Percentiles rank a stretch among this genome's conserved stretches.
These are phyloP conservation scores for Podila clonocystis DNA, from an alignment of 192 early-diverging fungal species.

Conservation along the genomic window DNA sequence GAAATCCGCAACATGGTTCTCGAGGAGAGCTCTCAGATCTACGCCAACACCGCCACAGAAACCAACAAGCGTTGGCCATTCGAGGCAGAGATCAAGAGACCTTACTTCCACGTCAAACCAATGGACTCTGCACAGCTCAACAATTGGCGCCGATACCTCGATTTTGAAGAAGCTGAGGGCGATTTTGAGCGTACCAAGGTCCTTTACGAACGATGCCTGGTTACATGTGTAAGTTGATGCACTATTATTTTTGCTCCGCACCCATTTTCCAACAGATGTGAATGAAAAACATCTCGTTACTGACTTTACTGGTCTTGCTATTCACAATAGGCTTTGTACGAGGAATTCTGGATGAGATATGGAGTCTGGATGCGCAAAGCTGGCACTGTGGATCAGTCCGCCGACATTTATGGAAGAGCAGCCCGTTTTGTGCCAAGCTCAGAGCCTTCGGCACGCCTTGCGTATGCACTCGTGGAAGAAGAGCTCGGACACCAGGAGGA, in stretches of 20 bases:
- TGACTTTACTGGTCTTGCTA: background rate
- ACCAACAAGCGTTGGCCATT: slow-evolving; percentile 82
- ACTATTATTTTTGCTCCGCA: no score
- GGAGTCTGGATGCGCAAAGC: slow-evolving; percentile 62
- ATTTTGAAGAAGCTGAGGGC: slow-evolving; percentile 74
- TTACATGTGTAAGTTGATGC: slow-evolving; percentile 69
- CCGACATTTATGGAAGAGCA: slow-evolving; percentile 65
- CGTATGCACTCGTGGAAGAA: slow-evolving; percentile 72
- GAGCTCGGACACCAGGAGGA: slow-evolving; percentile 63
- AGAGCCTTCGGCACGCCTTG: slow-evolving; percentile 65
- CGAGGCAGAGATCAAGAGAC: slow-evolving; percentile 80
- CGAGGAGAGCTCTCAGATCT: slow-evolving; percentile 61
- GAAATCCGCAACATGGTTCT: slow-evolving; percentile 68
- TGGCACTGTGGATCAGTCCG: slow-evolving; percentile 57
- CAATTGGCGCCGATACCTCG: slow-evolving; percentile 80
- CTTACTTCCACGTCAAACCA: slow-evolving; percentile 84
- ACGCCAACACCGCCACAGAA: slow-evolving; percentile 72
- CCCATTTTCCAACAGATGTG: no score
- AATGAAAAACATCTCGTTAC: no score
- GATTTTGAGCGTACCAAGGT: slow-evolving; percentile 66
- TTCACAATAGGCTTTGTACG: slow-evolving; percentile 69
- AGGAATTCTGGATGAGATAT: slow-evolving; percentile 83
- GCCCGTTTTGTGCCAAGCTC: slow-evolving; percentile 62
- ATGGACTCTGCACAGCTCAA: slow-evolving; percentile 73
- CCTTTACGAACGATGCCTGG: slow-evolving; percentile 79